phyloP scores from a whole-genome alignment of 768 basidiomycete genomes.

The Tulasnella sp. region DNA sequence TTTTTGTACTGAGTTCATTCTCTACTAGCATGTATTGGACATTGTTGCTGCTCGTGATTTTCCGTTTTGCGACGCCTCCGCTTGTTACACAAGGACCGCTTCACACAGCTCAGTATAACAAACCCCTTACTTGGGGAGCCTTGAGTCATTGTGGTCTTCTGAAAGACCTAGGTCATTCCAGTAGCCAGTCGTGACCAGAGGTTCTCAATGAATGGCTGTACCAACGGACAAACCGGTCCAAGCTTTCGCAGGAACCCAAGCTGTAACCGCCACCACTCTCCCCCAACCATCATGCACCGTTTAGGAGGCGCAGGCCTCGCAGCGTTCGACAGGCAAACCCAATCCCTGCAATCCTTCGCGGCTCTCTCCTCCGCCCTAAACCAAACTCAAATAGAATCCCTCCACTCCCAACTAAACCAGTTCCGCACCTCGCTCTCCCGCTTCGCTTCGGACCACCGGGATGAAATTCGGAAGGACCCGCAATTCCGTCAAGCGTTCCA shows the following conservation, averaged over 20 bases:
- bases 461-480: constrained; percentile 81
- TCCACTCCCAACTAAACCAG: constrained; percentile 78
- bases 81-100: too few species aligned
- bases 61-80: too few species aligned
- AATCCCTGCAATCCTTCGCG: constrained; percentile 78
- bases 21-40: not conserved
- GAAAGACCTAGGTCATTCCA: too few species aligned
- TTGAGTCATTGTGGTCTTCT: too few species aligned
- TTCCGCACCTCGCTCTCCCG: constrained; percentile 78
- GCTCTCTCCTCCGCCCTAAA: constrained; percentile 80
- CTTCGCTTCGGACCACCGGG: constrained; percentile 83
- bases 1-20: not conserved
- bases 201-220: not conserved
- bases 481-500: constrained; percentile 90
- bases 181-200: too few species aligned
- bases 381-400: constrained; percentile 61
- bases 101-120: too few species aligned
- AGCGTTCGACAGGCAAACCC: constrained; percentile 85
- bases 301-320: constrained; percentile 83
- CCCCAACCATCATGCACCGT: constrained; percentile 58
- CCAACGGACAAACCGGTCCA: not conserved
- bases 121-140: too few species aligned
- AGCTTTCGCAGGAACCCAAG: not conserved
- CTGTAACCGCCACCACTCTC: not conserved
- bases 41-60: too few species aligned